These are phyloP conservation scores for Bocquillonia castaneifolia DNA, from an alignment of 441 rosid species.

Conservation along the genomic window DNA sequence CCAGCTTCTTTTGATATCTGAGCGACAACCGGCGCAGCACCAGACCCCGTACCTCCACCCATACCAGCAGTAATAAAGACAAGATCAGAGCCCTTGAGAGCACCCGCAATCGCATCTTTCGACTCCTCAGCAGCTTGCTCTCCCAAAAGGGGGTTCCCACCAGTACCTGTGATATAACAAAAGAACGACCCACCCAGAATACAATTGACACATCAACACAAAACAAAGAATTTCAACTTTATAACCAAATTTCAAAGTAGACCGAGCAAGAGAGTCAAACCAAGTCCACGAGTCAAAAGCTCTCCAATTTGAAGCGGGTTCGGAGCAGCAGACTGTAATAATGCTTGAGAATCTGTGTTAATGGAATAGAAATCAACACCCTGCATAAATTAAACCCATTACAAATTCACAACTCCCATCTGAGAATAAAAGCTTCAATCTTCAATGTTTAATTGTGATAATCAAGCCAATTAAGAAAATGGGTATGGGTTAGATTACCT, in stretches of 20 bases:
- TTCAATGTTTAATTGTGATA: not conserved
- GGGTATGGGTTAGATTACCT: slow-evolving; percentile 34
- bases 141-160: slow-evolving; percentile 87
- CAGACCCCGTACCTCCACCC: slow-evolving; percentile 99
- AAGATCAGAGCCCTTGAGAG: slow-evolving; percentile 96
- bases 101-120: slow-evolving; percentile 70
- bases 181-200: slow-evolving; percentile 13
- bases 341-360: slow-evolving; percentile 92
- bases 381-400: slow-evolving; percentile 28
- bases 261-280: slow-evolving; percentile 24
- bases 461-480: not conserved
- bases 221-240: not conserved
- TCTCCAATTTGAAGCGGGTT: slow-evolving; percentile 94
- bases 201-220: not conserved
- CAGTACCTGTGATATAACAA: slow-evolving; percentile 61
- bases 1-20: slow-evolving; percentile 90
- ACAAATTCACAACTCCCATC: not conserved
- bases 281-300: slow-evolving; percentile 92
- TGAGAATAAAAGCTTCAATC: not conserved
- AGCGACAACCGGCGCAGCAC: slow-evolving; percentile 99
- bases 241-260: not conserved
- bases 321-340: slow-evolving; percentile 75
- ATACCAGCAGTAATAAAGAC: slow-evolving; percentile 96
- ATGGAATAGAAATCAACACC: slow-evolving; percentile 89
- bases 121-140: slow-evolving; percentile 99